Conservation (phyloP, 257 asterid species). For the Galeopsis tetrahit region DNA sequence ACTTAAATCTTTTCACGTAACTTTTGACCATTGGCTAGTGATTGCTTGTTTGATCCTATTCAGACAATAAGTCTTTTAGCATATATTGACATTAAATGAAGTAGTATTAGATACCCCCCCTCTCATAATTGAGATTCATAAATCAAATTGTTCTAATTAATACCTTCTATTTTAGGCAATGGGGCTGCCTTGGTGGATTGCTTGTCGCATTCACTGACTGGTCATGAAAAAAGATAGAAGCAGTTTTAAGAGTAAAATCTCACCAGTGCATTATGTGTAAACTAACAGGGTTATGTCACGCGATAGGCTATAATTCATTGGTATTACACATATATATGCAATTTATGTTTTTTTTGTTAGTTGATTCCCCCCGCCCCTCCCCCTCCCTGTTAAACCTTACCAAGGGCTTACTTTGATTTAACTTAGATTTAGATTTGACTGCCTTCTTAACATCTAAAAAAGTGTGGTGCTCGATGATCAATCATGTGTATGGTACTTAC, state of each 20-base stretch:
- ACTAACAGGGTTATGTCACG: slow-evolving; percentile 20
- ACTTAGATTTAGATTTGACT: not conserved
- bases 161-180: not conserved
- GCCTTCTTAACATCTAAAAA: slow-evolving; percentile 2
- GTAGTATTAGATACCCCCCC: not conserved
- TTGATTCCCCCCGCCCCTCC: no score
- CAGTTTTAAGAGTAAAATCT: not conserved
- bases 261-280: not conserved
- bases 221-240: not conserved
- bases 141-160: not conserved
- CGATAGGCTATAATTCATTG: slow-evolving; percentile 10
- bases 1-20: slow-evolving; percentile 16
- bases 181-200: slow-evolving; percentile 11
- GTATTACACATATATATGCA: not conserved
- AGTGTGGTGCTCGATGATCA: slow-evolving; percentile 7
- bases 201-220: slow-evolving; percentile 18
- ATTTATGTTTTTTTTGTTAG: not conserved
- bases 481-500: not conserved
- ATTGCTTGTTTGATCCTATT: not conserved
- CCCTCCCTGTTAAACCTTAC: not conserved
- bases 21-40: slow-evolving; percentile 26
- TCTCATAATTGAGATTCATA: not conserved
- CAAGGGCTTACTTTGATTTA: not conserved
- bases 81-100: not conserved
- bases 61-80: slow-evolving; percentile 10